Evolutionary conservation across 805 yeast genomes (phyloP).

Genomic region (Clavispora fructus): DNA sequence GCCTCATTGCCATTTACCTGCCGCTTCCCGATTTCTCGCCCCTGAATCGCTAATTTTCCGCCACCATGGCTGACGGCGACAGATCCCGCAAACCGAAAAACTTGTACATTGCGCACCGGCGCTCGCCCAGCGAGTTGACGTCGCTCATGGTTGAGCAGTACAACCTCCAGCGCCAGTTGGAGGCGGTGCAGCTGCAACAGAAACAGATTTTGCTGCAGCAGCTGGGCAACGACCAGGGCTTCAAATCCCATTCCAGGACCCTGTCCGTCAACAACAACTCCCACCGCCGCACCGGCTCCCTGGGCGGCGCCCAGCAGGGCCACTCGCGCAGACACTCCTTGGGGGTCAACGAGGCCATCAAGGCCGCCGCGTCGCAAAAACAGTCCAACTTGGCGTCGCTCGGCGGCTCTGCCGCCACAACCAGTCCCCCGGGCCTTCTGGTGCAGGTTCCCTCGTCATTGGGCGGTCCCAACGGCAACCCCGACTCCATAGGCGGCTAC

Average conservation of each 20-base stretch:
- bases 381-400: constrained; percentile 33
- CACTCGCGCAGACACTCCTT: constrained; percentile 89
- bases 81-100: constrained; percentile 27
- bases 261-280: constrained; percentile 16
- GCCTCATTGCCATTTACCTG: constrained; percentile 5
- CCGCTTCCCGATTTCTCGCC: neutral
- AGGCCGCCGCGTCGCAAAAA: constrained; percentile 92
- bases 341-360: constrained; percentile 87
- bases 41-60: neutral
- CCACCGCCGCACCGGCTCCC: constrained; percentile 34
- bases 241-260: constrained; percentile 33
- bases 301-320: constrained; percentile 43
- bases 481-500: constrained; percentile 31
- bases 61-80: constrained; percentile 8
- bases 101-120: constrained; percentile 91
- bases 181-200: constrained; percentile 86
- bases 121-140: constrained; percentile 94
- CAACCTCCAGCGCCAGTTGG: constrained; percentile 86
- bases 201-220: constrained; percentile 79
- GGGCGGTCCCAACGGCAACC: constrained; percentile 7
- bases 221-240: constrained; percentile 26
- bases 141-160: constrained; percentile 87
- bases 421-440: neutral
- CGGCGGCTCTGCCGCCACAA: constrained; percentile 18
- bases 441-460: constrained; percentile 7